These are phyloP conservation scores for Pseudocercospora crystallina DNA, from an alignment of 2,329 filamentous ascomycete species.

Conservation along the genomic window DNA sequence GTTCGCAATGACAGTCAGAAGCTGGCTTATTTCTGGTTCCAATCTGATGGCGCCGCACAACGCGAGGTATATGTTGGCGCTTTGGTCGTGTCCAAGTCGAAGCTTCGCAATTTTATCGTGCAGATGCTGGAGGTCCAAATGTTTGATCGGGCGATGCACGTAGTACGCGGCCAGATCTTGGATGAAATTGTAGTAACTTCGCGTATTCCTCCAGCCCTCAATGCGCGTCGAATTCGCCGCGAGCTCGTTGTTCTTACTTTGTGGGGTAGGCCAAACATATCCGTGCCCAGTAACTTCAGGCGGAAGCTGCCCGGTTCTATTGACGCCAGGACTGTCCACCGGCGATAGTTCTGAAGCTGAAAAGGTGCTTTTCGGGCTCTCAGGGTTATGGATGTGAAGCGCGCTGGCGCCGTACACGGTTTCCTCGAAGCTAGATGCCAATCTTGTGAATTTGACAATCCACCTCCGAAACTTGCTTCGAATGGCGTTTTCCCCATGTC, in stretches of 20 bases:
- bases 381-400: conserved; percentile 64
- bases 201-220: conserved; percentile 93
- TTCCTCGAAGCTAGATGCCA: conserved; percentile 93
- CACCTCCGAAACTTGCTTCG: conserved; percentile 91
- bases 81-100: conserved; percentile 72
- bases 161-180: conserved; percentile 39
- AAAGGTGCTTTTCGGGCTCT: conserved; percentile 29
- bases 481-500: conserved; percentile 86
- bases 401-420: conserved; percentile 90
- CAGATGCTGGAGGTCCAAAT: conserved; percentile 86
- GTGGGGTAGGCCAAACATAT: conserved; percentile 90
- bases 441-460: conserved; percentile 89
- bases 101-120: conserved; percentile 86
- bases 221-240: conserved; percentile 89
- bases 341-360: conserved; percentile 17
- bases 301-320: conserved; percentile 19
- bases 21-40: conserved; percentile 76
- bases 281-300: conserved; percentile 66
- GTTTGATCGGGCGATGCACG: conserved; percentile 60
- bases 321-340: conserved; percentile 8
- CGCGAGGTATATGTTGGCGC: conserved; percentile 80
- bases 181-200: conserved; percentile 94
- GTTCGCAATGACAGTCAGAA: conserved; percentile 35
- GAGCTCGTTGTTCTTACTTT: conserved; percentile 77
- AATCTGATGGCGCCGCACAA: conserved; percentile 62